These are phyloP conservation scores for Podaxis sp. DNA, from an alignment of 768 basidiomycete species.

Conservation along the genomic window DNA sequence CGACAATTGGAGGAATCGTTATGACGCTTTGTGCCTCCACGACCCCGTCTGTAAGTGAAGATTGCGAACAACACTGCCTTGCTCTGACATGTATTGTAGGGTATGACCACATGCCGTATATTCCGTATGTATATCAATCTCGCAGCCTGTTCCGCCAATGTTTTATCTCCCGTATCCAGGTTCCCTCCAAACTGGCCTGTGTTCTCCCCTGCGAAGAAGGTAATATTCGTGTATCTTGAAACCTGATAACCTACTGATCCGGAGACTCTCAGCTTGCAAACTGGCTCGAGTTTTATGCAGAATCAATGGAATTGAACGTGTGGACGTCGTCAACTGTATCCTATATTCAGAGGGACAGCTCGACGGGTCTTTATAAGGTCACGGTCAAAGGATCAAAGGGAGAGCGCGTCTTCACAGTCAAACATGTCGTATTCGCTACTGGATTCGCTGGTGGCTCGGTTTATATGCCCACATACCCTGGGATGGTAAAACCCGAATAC, in stretches of 20 bases:
- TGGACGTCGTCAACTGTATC: constrained; percentile 54
- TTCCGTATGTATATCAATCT: constrained; percentile 18
- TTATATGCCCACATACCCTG: constrained; percentile 44
- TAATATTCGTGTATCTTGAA: neutral
- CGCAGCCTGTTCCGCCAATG: neutral
- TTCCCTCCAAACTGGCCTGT: constrained; percentile 63
- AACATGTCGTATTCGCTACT: constrained; percentile 55
- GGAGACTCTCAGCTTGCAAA: constrained; percentile 44
- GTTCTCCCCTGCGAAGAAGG: constrained; percentile 51
- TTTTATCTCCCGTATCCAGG: constrained; percentile 23
- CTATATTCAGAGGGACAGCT: constrained; percentile 34
- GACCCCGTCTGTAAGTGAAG: constrained; percentile 51
- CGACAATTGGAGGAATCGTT: constrained; percentile 64
- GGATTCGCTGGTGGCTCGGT: constrained; percentile 49
- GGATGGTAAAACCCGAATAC: constrained; percentile 29
- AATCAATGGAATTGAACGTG: constrained; percentile 58
- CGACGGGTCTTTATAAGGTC: constrained; percentile 11
- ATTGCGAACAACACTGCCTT: neutral
- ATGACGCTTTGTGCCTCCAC: constrained; percentile 57
- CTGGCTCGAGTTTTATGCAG: constrained; percentile 65
- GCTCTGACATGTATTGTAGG: constrained; percentile 27
- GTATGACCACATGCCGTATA: constrained; percentile 22
- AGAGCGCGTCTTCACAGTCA: constrained; percentile 36
- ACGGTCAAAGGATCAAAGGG: constrained; percentile 33
- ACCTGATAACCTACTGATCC: neutral